Conservation (phyloP, 176 grass and related monocot species). For the Oryza punctata region DNA sequence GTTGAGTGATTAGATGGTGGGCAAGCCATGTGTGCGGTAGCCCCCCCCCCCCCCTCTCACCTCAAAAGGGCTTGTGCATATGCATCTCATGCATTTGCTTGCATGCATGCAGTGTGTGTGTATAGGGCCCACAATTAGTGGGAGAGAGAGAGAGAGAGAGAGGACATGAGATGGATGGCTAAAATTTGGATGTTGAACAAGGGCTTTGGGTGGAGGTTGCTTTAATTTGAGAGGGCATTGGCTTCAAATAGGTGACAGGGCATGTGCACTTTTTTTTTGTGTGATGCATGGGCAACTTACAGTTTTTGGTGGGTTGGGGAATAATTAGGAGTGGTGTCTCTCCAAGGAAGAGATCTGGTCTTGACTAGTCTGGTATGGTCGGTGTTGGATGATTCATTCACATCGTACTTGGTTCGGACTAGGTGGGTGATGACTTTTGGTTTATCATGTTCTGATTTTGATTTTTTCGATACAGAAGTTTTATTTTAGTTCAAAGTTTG, state of each 20-base stretch:
- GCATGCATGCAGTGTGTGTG: neutral
- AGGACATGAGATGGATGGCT: neutral
- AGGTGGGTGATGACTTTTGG: neutral
- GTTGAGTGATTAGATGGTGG: conserved; percentile 26
- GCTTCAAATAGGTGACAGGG: neutral
- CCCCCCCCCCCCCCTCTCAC: neutral
- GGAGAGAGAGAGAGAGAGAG: neutral
- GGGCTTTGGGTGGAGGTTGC: neutral
- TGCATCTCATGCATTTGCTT: neutral
- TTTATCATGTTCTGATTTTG: neutral
- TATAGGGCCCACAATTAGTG: neutral
- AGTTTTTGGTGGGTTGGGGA: neutral
- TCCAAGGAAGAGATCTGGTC: neutral
- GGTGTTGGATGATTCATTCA: neutral
- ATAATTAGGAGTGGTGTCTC: neutral
- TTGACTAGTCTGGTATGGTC: neutral
- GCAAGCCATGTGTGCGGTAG: conserved; percentile 64
- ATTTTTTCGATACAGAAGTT: neutral
- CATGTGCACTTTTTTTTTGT: conserved; percentile 1
- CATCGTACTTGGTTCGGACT: neutral
- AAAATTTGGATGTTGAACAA: neutral
- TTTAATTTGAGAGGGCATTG: neutral
- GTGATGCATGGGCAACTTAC: neutral
- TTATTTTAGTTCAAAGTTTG: neutral
- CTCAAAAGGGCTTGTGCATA: neutral